Conservation (phyloP, 768 basidiomycete genomes). For the Russula griseocarnosa region DNA sequence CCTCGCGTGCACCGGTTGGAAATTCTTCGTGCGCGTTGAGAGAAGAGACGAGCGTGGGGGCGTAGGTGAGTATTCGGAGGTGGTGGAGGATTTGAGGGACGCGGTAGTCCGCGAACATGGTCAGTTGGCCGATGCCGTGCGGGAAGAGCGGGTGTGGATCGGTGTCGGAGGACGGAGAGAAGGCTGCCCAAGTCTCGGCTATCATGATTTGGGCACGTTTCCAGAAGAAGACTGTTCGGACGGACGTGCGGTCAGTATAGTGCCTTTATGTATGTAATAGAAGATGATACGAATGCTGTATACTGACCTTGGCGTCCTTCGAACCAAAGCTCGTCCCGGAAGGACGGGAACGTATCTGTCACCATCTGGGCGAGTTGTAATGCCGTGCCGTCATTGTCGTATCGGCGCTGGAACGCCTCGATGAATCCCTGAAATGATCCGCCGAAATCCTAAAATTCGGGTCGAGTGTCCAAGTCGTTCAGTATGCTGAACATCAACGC, state of each 20-base stretch:
- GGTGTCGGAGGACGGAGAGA: constrained; percentile 48
- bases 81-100: constrained; percentile 90
- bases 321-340: constrained; percentile 28
- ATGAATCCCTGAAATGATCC: constrained; percentile 28
- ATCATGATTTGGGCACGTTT: constrained; percentile 90
- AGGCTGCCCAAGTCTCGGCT: constrained; percentile 90
- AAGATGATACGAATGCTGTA: neutral
- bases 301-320: constrained; percentile 47
- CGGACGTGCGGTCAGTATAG: neutral
- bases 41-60: constrained; percentile 50
- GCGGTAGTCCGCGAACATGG: constrained; percentile 94
- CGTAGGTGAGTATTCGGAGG: constrained; percentile 70
- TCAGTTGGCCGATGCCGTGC: constrained; percentile 59
- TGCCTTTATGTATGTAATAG: neutral
- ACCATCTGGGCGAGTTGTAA: constrained; percentile 29
- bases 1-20: constrained; percentile 57
- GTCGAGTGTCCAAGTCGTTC: neutral
- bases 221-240: constrained; percentile 66
- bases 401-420: constrained; percentile 23
- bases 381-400: constrained; percentile 22
- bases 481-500: neutral
- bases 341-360: constrained; percentile 29
- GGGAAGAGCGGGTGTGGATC: constrained; percentile 70
- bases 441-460: constrained; percentile 16
- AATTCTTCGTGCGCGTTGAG: constrained; percentile 47